phyloP scores from a whole-genome alignment of 495 filamentous ascomycete genomes.

The Podospora sp. region DNA sequence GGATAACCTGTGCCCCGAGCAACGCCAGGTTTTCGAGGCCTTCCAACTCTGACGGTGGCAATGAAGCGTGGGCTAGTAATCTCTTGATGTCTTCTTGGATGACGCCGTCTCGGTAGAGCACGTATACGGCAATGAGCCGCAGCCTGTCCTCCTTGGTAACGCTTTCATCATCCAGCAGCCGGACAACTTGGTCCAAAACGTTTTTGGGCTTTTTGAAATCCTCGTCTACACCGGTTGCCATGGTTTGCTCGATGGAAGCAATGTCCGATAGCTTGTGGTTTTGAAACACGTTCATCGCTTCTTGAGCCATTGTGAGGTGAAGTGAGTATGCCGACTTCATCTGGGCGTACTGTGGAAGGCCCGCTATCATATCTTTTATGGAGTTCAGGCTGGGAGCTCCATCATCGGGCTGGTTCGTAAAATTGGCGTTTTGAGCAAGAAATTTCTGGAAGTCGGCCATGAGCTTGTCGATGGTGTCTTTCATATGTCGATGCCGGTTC shows the following conservation, averaged over 20 bases:
- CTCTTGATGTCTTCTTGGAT: constrained; percentile 82
- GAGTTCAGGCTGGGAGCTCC: constrained; percentile 78
- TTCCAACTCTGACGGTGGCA: constrained; percentile 71
- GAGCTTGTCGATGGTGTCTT: constrained; percentile 91
- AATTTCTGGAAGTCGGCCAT: constrained; percentile 92
- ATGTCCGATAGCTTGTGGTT: constrained; percentile 81
- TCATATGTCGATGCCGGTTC: constrained; percentile 95
- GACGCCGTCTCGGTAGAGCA: constrained; percentile 86
- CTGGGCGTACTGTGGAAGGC: constrained; percentile 89
- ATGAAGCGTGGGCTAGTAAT: constrained; percentile 78
- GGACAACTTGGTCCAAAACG: constrained; percentile 79
- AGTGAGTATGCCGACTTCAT: constrained; percentile 94
- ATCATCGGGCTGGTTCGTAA: constrained; percentile 65
- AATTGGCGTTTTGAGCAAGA: constrained; percentile 89
- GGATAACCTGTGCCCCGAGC: constrained; percentile 75
- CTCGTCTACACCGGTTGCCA: constrained; percentile 92
- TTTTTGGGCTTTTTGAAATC: constrained; percentile 90
- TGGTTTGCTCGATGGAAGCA: constrained; percentile 78
- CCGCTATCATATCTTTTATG: constrained; percentile 96
- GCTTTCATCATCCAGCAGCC: constrained; percentile 78
- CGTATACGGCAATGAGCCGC: constrained; percentile 79
- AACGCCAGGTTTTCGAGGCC: constrained; percentile 78
- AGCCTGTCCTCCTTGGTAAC: constrained; percentile 73
- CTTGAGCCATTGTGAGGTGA: constrained; percentile 96
- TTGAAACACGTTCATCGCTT: constrained; percentile 92